Conservation (phyloP, 106 monocot genomes). For the Dendrobium nobile region DNA sequence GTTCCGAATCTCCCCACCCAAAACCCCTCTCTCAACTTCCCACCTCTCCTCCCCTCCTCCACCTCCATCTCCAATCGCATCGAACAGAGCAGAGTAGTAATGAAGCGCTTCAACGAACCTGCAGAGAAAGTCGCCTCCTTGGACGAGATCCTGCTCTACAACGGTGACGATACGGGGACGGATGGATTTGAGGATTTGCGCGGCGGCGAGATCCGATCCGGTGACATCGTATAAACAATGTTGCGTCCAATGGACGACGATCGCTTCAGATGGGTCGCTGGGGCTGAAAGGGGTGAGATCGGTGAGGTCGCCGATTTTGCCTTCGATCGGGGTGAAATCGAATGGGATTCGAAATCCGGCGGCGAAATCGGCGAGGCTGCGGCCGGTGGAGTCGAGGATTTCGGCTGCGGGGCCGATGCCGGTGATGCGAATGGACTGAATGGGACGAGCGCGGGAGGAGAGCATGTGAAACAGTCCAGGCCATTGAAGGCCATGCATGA, state of each 20-base stretch:
- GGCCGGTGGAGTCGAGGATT: conserved; percentile 41
- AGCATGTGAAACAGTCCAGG: conserved; percentile 54
- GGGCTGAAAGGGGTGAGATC: conserved; percentile 15
- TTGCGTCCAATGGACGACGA: conserved; percentile 58
- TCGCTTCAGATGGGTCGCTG: conserved; percentile 22
- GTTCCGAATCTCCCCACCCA: conserved; percentile 73
- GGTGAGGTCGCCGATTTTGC: conserved; percentile 35
- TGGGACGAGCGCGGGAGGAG: conserved; percentile 36
- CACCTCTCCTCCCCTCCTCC: conserved; percentile 39
- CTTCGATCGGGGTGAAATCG: conserved; percentile 43
- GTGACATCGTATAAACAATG: conserved; percentile 57
- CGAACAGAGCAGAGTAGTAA: conserved; percentile 59
- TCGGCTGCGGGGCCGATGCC: conserved; percentile 47
- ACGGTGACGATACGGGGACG: conserved; percentile 40
- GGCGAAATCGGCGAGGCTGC: conserved; percentile 57
- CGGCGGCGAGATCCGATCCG: conserved; percentile 34
- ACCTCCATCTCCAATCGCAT: conserved; percentile 61
- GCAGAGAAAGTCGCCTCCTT: conserved; percentile 38
- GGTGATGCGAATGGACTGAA: conserved; percentile 39
- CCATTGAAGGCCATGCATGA: conserved; percentile 64
- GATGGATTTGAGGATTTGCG: conserved; percentile 20
- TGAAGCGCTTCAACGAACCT: conserved; percentile 55
- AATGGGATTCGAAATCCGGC: conserved; percentile 45
- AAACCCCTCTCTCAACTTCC: conserved; percentile 70
- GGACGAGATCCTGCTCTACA: conserved; percentile 52